These are phyloP conservation scores for Diutina siamensis DNA, from an alignment of 1,139 yeast genomes.

Conservation along the genomic window DNA sequence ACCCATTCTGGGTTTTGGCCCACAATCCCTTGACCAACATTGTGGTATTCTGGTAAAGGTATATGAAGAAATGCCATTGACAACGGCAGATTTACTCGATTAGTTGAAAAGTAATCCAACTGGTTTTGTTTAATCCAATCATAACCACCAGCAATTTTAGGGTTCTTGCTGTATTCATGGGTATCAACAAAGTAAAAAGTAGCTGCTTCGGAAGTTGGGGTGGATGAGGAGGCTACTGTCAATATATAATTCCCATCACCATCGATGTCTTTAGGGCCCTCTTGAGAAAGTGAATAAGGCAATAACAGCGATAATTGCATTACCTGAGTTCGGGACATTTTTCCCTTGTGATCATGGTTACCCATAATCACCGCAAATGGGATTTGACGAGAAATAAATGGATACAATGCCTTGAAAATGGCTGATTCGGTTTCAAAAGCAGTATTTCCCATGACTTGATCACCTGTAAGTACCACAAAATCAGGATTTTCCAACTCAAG, in stretches of 20 bases:
- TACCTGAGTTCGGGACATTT: conserved; percentile 7
- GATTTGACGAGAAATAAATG: background rate
- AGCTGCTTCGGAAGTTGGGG: conserved; percentile 28
- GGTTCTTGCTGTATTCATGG: conserved; percentile 57
- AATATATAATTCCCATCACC: conserved; percentile 39
- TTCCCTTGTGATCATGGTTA: conserved; percentile 20
- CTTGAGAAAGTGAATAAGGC: conserved; percentile 28
- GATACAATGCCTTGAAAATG: background rate
- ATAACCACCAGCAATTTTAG: conserved; percentile 64
- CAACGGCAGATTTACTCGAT: conserved; percentile 13
- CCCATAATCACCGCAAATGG: conserved; percentile 4
- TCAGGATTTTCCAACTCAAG: conserved; percentile 4
- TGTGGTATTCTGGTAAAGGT: conserved; percentile 74
- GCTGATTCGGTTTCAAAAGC: background rate
- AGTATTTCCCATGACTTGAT: background rate
- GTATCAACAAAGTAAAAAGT: conserved; percentile 72
- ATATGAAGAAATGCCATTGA: conserved; percentile 91
- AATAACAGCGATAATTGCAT: background rate
- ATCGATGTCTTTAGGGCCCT: conserved; percentile 54
- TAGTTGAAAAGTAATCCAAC: background rate
- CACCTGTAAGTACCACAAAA: conserved; percentile 1
- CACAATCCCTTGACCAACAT: conserved; percentile 23
- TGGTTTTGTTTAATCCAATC: conserved; percentile 79
- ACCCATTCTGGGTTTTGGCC: conserved; percentile 48
- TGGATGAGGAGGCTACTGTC: background rate